Evolutionary conservation across 768 basidiomycete species (phyloP).

Genomic region (Rhodosporidiobolus odoratus): DNA sequence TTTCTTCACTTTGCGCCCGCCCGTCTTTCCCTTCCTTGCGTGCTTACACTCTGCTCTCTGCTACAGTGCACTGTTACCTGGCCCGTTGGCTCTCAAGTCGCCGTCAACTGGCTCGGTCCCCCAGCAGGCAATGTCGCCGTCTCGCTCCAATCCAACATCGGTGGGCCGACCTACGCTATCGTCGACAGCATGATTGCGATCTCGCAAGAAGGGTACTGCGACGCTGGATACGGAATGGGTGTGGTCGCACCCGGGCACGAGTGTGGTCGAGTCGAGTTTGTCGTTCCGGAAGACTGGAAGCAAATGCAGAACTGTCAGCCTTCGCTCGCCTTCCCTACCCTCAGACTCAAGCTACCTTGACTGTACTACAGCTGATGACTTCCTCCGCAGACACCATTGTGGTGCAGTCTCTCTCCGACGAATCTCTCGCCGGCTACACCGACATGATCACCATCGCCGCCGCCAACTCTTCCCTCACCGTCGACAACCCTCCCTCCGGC

Average conservation of each 20-base stretch:
- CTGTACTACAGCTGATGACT: neutral
- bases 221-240: constrained; percentile 24
- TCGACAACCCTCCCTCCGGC: constrained; percentile 5
- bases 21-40: neutral
- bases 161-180: constrained; percentile 28
- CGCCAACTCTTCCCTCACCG: neutral
- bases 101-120: constrained; percentile 38
- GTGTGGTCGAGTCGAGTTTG: constrained; percentile 34
- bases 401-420: constrained; percentile 30
- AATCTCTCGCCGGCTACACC: constrained; percentile 29
- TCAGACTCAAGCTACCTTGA: neutral
- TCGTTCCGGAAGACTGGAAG: constrained; percentile 26
- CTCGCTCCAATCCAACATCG: constrained; percentile 28
- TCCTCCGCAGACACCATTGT: constrained; percentile 35
- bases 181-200: constrained; percentile 8
- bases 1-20: neutral
- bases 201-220: constrained; percentile 32
- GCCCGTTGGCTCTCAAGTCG: constrained; percentile 24
- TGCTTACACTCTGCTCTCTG: neutral
- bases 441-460: constrained; percentile 32
- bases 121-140: constrained; percentile 33
- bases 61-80: constrained; percentile 31
- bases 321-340: neutral
- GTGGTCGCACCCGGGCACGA: constrained; percentile 20
- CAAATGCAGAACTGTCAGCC: constrained; percentile 30